A percentile compares a stretch with the other conserved stretches of the same genome.
These are phyloP conservation scores for Kwoniella mangroviensis DNA, from an alignment of 768 basidiomycete genomes.

Conservation along the genomic window DNA sequence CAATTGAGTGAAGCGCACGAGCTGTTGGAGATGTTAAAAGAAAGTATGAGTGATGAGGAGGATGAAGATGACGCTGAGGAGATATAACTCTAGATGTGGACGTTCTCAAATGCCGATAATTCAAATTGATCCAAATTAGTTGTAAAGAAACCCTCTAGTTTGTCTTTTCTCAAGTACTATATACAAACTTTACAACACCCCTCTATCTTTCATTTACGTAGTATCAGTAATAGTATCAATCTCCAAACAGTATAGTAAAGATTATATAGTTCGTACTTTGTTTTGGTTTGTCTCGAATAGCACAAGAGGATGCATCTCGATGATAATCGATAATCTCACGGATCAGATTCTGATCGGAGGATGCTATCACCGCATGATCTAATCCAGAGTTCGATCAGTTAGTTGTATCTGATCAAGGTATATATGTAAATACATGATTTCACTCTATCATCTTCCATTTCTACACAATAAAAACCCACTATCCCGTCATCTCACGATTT, in stretches of 20 bases:
- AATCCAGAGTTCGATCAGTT: too few relatives aligned
- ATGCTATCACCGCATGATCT: too few relatives aligned
- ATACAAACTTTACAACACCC: neutral
- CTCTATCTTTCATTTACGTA: neutral
- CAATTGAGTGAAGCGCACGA: slow-evolving; percentile 97
- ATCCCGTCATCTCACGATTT: neutral
- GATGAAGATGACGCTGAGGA: slow-evolving; percentile 39
- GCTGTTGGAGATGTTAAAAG: slow-evolving; percentile 79
- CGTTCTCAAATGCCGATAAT: neutral
- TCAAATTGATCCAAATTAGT: neutral
- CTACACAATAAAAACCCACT: neutral
- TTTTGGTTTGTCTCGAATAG: too few relatives aligned
- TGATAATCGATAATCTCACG: too few relatives aligned
- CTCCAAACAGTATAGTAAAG: neutral
- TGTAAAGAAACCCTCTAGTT: neutral
- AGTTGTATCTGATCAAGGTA: neutral
- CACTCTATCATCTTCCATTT: neutral
- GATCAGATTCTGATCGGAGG: too few relatives aligned
- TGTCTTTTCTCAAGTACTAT: neutral
- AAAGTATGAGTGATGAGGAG: slow-evolving; percentile 59
- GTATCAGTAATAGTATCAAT: too few relatives aligned
- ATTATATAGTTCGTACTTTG: neutral
- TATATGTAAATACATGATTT: neutral
- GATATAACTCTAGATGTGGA: neutral
- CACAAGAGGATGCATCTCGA: too few relatives aligned